phyloP scores from a whole-genome alignment of 257 asterid species.

The Solanum piurae region DNA sequence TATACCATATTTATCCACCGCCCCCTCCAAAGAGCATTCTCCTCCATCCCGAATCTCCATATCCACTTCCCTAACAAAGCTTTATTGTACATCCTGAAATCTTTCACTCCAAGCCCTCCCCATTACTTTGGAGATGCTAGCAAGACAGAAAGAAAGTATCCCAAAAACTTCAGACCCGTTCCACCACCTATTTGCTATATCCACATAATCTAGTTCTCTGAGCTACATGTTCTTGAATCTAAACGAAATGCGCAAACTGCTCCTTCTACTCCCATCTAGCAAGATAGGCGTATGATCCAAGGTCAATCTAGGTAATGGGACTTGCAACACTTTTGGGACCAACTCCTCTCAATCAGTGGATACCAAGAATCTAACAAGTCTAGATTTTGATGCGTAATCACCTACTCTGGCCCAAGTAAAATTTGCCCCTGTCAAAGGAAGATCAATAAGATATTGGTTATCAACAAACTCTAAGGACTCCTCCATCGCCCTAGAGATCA shows the following conservation, averaged over 20 bases:
- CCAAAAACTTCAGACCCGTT: not conserved
- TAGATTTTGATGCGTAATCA: not conserved
- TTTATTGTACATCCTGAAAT: not conserved
- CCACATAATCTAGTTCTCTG: not conserved
- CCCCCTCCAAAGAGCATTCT: not conserved
- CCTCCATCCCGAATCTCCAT: not conserved
- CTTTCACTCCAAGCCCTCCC: not conserved
- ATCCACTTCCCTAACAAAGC: not conserved
- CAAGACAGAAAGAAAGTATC: not conserved
- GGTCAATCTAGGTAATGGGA: not conserved
- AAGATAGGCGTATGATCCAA: not conserved
- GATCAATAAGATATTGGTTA: not conserved
- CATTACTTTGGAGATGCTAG: not conserved
- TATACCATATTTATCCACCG: not conserved
- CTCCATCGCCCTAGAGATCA: not conserved
- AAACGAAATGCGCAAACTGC: not conserved
- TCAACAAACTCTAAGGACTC: not conserved
- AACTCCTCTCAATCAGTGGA: not conserved
- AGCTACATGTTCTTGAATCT: not conserved
- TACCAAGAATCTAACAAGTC: not conserved
- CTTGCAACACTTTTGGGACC: not conserved
- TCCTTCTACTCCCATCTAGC: not conserved
- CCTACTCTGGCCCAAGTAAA: not conserved
- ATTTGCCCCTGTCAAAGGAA: not conserved
- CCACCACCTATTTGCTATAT: not conserved